These are phyloP conservation scores for Colletotrichum endophyticum DNA, from an alignment of 2,329 filamentous ascomycete species.

Conservation along the genomic window DNA sequence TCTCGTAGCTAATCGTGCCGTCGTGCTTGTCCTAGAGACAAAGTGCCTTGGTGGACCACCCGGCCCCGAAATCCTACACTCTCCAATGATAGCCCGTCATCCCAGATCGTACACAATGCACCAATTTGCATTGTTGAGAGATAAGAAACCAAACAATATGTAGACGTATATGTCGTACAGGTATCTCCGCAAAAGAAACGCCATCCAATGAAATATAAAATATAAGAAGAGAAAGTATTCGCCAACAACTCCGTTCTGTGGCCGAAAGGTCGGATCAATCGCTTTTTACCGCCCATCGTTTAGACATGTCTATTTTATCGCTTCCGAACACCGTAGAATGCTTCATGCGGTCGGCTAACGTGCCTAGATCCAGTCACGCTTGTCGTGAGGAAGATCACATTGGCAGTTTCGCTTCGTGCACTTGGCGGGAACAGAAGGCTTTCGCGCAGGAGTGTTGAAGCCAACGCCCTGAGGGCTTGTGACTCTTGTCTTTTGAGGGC, in stretches of 20 bases:
- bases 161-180: slow-evolving; percentile 20
- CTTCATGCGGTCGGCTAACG: neutral
- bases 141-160: slow-evolving; percentile 19
- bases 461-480: slow-evolving; percentile 49
- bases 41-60: neutral
- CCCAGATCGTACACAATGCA: neutral
- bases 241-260: slow-evolving; percentile 17
- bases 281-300: slow-evolving; percentile 18
- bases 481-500: slow-evolving; percentile 36
- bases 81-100: neutral
- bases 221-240: slow-evolving; percentile 17
- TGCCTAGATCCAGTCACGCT: slow-evolving; percentile 35
- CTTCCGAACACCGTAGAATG: slow-evolving; percentile 24
- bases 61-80: neutral
- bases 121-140: neutral
- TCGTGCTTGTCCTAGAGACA: neutral
- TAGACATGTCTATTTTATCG: slow-evolving; percentile 9
- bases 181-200: slow-evolving; percentile 21
- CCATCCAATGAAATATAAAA: slow-evolving; percentile 21
- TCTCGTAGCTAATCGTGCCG: slow-evolving; percentile 2
- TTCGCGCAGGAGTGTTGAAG: slow-evolving; percentile 31
- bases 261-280: neutral
- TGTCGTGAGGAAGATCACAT: slow-evolving; percentile 20
- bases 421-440: neutral
- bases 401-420: slow-evolving; percentile 22